Evolutionary conservation across 1,284 basidiomycete genomes (phyloP).

Genomic region (Trametes pubescens): DNA sequence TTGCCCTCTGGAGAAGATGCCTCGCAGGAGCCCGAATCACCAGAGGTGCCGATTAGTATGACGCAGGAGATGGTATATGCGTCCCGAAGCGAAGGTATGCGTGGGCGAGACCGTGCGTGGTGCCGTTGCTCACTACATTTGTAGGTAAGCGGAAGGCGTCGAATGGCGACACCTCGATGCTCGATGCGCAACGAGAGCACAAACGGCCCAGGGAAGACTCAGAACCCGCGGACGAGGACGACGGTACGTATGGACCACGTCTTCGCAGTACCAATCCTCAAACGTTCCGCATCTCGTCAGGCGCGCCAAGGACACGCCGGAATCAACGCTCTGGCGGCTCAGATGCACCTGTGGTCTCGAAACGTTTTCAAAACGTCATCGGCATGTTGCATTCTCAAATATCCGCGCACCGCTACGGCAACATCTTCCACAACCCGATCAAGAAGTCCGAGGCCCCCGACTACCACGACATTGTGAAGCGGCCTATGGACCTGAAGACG

Average conservation of each 20-base stretch:
- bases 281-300: slow-evolving; percentile 35
- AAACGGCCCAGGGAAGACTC: slow-evolving; percentile 77
- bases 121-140: not conserved
- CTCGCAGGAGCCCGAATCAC: slow-evolving; percentile 25
- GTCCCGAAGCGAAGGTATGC: slow-evolving; percentile 27
- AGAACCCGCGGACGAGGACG: slow-evolving; percentile 71
- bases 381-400: slow-evolving; percentile 84
- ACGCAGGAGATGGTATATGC: slow-evolving; percentile 7
- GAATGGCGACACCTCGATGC: slow-evolving; percentile 53
- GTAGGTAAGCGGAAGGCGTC: slow-evolving; percentile 70
- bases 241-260: slow-evolving; percentile 49
- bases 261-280: not conserved
- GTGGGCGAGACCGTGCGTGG: no score
- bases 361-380: slow-evolving; percentile 84
- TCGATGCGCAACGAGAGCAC: slow-evolving; percentile 63
- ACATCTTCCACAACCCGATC: slow-evolving; percentile 92
- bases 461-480: slow-evolving; percentile 90
- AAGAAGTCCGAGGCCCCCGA: slow-evolving; percentile 88
- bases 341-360: slow-evolving; percentile 61
- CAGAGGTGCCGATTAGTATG: slow-evolving; percentile 17
- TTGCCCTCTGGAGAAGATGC: slow-evolving; percentile 1
- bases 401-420: slow-evolving; percentile 84
- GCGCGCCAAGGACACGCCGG: slow-evolving; percentile 31
- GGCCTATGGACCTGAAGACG: slow-evolving; percentile 93
- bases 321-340: slow-evolving; percentile 40